These are phyloP conservation scores for Boletus hoseneyae DNA, from an alignment of 1,284 basidiomycete species.

Conservation along the genomic window DNA sequence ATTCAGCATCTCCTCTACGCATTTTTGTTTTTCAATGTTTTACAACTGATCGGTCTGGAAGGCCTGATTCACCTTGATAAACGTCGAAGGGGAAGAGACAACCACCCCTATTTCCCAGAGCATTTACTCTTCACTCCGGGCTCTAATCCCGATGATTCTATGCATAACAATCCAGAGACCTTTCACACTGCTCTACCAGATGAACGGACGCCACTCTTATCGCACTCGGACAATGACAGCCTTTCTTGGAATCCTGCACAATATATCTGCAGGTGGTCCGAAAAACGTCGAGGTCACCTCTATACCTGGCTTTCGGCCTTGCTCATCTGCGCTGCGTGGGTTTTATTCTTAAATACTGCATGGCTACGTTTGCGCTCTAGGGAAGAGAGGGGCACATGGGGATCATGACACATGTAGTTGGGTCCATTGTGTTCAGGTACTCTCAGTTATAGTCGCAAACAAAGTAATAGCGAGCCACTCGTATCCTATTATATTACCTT, in stretches of 20 bases:
- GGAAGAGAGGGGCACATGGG: slow-evolving; percentile 31
- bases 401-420: not conserved
- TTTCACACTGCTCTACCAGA: not conserved
- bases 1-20: slow-evolving; percentile 55
- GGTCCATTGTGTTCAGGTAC: not conserved
- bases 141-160: not conserved
- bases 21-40: slow-evolving; percentile 57
- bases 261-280: slow-evolving; percentile 32
- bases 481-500: slow-evolving; percentile 9
- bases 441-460: not conserved
- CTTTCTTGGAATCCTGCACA: slow-evolving; percentile 11
- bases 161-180: not conserved
- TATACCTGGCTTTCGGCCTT: slow-evolving; percentile 44
- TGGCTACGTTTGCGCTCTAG: slow-evolving; percentile 51
- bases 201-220: slow-evolving; percentile 18
- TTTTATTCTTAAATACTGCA: slow-evolving; percentile 63
- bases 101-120: slow-evolving; percentile 16
- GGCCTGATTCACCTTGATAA: slow-evolving; percentile 46
- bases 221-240: not conserved
- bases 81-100: slow-evolving; percentile 29
- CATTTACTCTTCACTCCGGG: slow-evolving; percentile 5
- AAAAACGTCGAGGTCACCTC: slow-evolving; percentile 48
- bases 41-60: slow-evolving; percentile 54
- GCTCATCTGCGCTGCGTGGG: slow-evolving; percentile 58
- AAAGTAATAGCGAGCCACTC: not conserved